Evolutionary conservation across 345 rosid species (phyloP), one percentile per base, ranked within the genome.

Genomic region (Camelina hispida): DNA sequence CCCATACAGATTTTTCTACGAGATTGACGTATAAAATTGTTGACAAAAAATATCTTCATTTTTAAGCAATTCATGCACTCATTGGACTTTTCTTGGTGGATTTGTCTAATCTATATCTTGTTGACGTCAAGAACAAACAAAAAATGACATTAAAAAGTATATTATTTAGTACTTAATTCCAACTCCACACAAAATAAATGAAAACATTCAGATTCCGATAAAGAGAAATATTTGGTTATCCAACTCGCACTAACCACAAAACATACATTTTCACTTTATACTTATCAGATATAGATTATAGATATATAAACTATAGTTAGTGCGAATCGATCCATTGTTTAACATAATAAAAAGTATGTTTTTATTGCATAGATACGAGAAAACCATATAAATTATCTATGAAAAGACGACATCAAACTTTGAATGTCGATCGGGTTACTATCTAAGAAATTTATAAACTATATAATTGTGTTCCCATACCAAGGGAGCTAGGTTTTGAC

Each of bases 61-160:
- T 2, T 50, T 61, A 61, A 71, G 75, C 30, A 71, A 60, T 60
- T 11, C 60, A 23, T 48, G 48, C 15, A 47, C 28, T 59, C 67
- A 6, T 15, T 34, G 22, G 23, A 59, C 38, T 58, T 13, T 50
- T 34, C 35, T 6, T 4, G 2, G 16, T 22, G 20, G 52, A 2
- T 40, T 2, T 37, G 20, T 22, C 20, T 37, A 0, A 14, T 38
- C 15, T 22, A 4, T 42, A 42, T 11, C 53, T n/a, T 38, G 23
- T 68, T 38, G 40, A 22, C 32, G 48, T 51, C 34, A 37, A 43
- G 2, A 38, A 11, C 14, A 38, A 43, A 5, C 6, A 43, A 43
- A 28, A 13, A 42, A 28, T 28, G 30, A 11, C 13, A 10, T 10
- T 10, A 38, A 10, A 9, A 38, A 37, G 12, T 37, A 37, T 38